Percentiles rank a stretch among this genome's conserved stretches.
Evolutionary conservation across 306 rosid genomes (phyloP).

Genomic region (Quillaja saponaria): DNA sequence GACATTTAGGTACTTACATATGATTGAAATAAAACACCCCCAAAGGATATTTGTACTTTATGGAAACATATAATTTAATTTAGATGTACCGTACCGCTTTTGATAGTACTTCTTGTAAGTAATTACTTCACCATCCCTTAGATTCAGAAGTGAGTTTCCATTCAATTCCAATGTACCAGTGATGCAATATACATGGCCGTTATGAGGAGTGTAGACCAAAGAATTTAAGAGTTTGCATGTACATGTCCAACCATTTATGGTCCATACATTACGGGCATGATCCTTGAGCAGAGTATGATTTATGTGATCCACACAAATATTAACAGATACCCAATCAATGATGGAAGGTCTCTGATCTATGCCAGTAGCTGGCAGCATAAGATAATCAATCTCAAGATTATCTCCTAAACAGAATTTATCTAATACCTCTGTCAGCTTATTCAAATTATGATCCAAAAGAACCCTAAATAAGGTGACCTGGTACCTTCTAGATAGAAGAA

Average conservation of each 20-base stretch:
- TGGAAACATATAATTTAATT: too few species aligned
- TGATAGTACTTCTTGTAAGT: slow-evolving; percentile 59
- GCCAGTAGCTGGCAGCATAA: slow-evolving; percentile 62
- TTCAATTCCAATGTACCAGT: slow-evolving; percentile 44
- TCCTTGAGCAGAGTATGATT: slow-evolving; percentile 14
- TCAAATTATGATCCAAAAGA: slow-evolving; percentile 41
- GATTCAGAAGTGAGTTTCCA: slow-evolving; percentile 52
- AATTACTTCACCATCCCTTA: slow-evolving; percentile 41
- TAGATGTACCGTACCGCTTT: slow-evolving; percentile 50
- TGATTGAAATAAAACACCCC: background rate
- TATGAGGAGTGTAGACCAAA: slow-evolving; percentile 75
- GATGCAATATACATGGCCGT: slow-evolving; percentile 49
- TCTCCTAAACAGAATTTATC: slow-evolving; percentile 36
- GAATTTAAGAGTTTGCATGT: slow-evolving; percentile 55
- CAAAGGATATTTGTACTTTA: slow-evolving; percentile 10
- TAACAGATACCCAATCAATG: slow-evolving; percentile 64
- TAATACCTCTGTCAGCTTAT: slow-evolving; percentile 31
- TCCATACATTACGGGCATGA: slow-evolving; percentile 28
- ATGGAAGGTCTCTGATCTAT: slow-evolving; percentile 1
- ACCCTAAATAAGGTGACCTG: slow-evolving; percentile 55
- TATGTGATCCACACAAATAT: slow-evolving; percentile 24
- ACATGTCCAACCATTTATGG: slow-evolving; percentile 52
- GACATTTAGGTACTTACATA: slow-evolving; percentile 5
- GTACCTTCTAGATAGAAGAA: slow-evolving; percentile 57
- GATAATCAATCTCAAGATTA: slow-evolving; percentile 59